A percentile compares a stretch with the other conserved stretches of the same genome.
Evolutionary conservation across 257 asterid species (phyloP).

Genomic region (Cynanchum wilfordii): DNA sequence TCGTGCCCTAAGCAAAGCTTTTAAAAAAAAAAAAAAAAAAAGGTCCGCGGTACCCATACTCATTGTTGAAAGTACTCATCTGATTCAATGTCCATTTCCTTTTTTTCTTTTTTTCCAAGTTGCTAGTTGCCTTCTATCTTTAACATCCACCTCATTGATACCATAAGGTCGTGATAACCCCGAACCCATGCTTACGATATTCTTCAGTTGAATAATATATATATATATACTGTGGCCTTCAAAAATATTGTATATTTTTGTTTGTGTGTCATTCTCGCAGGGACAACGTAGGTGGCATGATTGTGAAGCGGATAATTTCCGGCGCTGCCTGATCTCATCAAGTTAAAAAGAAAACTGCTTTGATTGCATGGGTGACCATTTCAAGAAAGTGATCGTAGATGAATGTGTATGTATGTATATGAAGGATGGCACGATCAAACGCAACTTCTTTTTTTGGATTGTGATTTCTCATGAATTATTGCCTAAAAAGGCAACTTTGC

Average conservation of each 20-base stretch:
- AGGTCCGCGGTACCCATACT: too few relatives aligned
- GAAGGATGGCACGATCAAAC: too few relatives aligned
- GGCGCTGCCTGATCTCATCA: not conserved
- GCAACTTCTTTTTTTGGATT: not conserved
- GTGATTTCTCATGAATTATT: not conserved
- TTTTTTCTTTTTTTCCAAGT: too few relatives aligned
- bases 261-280: not conserved
- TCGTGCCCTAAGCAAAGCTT: too few relatives aligned
- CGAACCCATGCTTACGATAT: not conserved
- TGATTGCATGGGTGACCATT: not conserved
- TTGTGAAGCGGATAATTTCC: not conserved
- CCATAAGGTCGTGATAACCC: not conserved
- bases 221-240: too few relatives aligned
- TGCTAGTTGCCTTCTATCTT: not conserved
- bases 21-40: too few relatives aligned
- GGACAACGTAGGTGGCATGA: not conserved
- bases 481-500: not conserved
- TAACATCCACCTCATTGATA: not conserved
- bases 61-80: too few relatives aligned
- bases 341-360: not conserved
- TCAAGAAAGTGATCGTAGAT: not conserved
- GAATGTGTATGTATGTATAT: not conserved
- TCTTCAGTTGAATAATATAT: too few relatives aligned
- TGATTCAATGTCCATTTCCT: not conserved
- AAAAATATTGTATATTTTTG: too few relatives aligned